Conservation (phyloP, 495 filamentous ascomycete species). For the Apodospora peruviana region DNA sequence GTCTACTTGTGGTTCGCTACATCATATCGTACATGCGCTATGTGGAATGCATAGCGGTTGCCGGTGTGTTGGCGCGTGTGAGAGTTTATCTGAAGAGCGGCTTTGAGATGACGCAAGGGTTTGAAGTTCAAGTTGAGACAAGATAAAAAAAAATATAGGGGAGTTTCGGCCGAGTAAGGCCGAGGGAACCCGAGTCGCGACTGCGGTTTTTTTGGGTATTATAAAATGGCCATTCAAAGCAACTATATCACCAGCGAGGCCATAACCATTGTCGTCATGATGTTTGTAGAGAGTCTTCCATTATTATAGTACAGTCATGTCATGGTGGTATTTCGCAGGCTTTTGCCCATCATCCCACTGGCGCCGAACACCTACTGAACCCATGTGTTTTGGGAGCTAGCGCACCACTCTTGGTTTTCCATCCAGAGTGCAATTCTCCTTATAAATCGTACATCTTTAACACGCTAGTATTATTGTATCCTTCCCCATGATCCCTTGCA, state of each 20-base stretch:
- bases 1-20: constrained; percentile 11
- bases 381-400: too few species aligned
- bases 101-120: background rate
- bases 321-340: constrained; percentile 2
- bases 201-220: background rate
- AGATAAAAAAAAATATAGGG: constrained; percentile 9
- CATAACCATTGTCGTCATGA: background rate
- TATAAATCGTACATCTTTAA: constrained; percentile 17
- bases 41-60: background rate
- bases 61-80: background rate
- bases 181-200: constrained; percentile 12
- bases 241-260: too few species aligned
- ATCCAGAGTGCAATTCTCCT: too few species aligned
- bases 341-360: background rate
- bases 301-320: constrained; percentile 23
- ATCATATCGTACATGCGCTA: constrained; percentile 6
- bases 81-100: background rate
- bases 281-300: constrained; percentile 2
- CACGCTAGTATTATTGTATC: background rate
- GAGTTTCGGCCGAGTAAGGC: constrained; percentile 14
- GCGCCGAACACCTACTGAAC: constrained; percentile 1
- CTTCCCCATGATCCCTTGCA: background rate
- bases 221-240: background rate
- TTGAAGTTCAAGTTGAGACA: background rate
- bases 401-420: too few species aligned